A percentile compares a stretch with the other conserved stretches of the same genome.
phyloP scores from a whole-genome alignment of 1,139 yeast species.

The Yueomyces sp. region DNA sequence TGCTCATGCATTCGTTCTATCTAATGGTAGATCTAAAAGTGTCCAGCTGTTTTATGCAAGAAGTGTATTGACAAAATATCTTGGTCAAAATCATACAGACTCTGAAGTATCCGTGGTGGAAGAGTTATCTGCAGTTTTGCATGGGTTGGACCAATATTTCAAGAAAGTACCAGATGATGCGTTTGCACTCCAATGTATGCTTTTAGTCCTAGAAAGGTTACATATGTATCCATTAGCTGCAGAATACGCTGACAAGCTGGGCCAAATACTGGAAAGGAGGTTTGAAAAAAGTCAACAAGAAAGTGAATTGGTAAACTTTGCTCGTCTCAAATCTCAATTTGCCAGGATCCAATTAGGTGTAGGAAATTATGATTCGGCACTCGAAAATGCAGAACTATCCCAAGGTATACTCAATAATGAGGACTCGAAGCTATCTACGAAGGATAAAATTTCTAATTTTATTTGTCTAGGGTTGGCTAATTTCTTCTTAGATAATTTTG shows the following conservation, averaged over 20 bases:
- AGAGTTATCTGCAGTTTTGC: slow-evolving; percentile 52
- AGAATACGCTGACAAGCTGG: slow-evolving; percentile 34
- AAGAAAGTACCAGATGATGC: slow-evolving; percentile 53
- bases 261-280: slow-evolving; percentile 38
- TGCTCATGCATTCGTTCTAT: slow-evolving; percentile 65
- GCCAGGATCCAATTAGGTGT: slow-evolving; percentile 60
- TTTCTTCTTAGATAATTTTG: slow-evolving; percentile 52
- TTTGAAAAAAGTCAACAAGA: slow-evolving; percentile 49
- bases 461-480: slow-evolving; percentile 58
- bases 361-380: slow-evolving; percentile 41
- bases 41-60: slow-evolving; percentile 65
- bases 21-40: slow-evolving; percentile 61
- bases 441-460: slow-evolving; percentile 40
- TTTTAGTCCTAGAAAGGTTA: slow-evolving; percentile 58
- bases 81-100: slow-evolving; percentile 33
- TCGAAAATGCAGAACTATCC: slow-evolving; percentile 49
- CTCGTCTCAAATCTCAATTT: slow-evolving; percentile 50
- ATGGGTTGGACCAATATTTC: slow-evolving; percentile 63
- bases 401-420: slow-evolving; percentile 37
- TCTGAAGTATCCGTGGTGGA: slow-evolving; percentile 47
- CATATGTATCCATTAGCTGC: slow-evolving; percentile 45
- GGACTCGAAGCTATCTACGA: slow-evolving; percentile 20
- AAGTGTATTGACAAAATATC: slow-evolving; percentile 33
- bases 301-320: slow-evolving; percentile 36
- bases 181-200: slow-evolving; percentile 47